These are phyloP conservation scores for Komagataella pseudopastoris DNA, from an alignment of 805 yeast genomes.

Conservation along the genomic window DNA sequence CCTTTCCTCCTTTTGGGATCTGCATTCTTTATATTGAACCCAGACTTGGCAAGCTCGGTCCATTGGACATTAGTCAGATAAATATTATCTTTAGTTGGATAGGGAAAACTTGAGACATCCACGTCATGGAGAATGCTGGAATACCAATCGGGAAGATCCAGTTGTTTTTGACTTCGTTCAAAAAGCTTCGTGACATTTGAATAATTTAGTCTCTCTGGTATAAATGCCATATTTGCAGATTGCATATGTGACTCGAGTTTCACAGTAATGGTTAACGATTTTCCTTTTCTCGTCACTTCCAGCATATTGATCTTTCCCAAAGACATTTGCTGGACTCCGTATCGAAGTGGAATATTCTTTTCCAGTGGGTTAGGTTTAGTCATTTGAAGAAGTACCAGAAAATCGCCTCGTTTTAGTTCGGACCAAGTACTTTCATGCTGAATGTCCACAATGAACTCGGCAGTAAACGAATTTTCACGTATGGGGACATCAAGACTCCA, in stretches of 20 bases:
- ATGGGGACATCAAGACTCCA: not conserved
- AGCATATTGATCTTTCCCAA: not conserved
- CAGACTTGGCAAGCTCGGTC: not conserved
- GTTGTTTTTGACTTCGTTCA: not conserved
- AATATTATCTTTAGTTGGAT: not conserved
- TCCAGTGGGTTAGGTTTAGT: not conserved
- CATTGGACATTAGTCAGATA: not conserved
- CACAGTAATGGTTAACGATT: not conserved
- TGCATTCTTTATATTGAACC: not conserved
- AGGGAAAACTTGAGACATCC: not conserved
- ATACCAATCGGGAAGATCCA: not conserved
- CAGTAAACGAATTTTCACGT: not conserved
- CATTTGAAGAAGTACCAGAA: not conserved
- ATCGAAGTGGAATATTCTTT: not conserved
- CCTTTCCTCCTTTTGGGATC: not conserved
- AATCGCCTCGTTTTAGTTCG: not conserved
- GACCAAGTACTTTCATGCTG: not conserved
- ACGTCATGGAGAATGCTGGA: not conserved
- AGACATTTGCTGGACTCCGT: not conserved
- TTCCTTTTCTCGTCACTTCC: not conserved
- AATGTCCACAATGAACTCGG: not conserved
- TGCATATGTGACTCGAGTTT: not conserved
- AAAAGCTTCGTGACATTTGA: not conserved
- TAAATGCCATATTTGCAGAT: not conserved
- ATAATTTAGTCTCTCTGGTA: not conserved